Conservation (phyloP, 164 flowering plant genomes). For the Houttuynia cordata region DNA sequence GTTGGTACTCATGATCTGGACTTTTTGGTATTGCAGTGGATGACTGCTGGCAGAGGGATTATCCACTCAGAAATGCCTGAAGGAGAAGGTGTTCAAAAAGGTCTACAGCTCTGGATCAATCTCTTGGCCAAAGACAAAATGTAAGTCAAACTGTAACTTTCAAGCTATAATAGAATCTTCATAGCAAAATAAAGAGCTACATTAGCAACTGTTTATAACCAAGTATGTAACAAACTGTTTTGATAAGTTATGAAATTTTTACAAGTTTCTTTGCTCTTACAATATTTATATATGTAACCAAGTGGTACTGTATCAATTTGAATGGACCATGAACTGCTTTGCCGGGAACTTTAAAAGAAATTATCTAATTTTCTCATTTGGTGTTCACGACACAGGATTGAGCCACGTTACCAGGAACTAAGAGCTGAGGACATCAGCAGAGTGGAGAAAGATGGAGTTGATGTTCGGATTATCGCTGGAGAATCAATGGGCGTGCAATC, state of each 20-base stretch:
- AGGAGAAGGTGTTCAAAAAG: conserved; percentile 50
- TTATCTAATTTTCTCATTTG: background rate
- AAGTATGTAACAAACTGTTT: too few species aligned
- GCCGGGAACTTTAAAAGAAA: background rate
- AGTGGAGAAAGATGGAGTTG: conserved; percentile 60
- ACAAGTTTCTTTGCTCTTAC: background rate
- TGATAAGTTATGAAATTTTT: too few species aligned
- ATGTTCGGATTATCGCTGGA: conserved; percentile 75
- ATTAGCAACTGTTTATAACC: too few species aligned
- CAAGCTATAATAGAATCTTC: too few species aligned
- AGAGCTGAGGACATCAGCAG: conserved; percentile 32
- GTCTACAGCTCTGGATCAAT: conserved; percentile 86
- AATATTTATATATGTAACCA: background rate
- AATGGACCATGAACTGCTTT: background rate
- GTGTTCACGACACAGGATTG: conserved; percentile 47
- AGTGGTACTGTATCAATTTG: background rate
- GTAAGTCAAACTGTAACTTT: conserved; percentile 21
- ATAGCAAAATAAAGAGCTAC: too few species aligned
- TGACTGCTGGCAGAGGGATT: conserved; percentile 95
- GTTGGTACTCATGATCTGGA: background rate
- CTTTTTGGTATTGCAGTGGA: conserved; percentile 45
- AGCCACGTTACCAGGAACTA: conserved; percentile 73
- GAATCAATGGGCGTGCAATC: conserved; percentile 74
- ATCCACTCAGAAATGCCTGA: conserved; percentile 93
- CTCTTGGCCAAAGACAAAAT: conserved; percentile 75